phyloP scores from a whole-genome alignment of 2,329 filamentous ascomycete genomes.

The Neobulgaria alba region DNA sequence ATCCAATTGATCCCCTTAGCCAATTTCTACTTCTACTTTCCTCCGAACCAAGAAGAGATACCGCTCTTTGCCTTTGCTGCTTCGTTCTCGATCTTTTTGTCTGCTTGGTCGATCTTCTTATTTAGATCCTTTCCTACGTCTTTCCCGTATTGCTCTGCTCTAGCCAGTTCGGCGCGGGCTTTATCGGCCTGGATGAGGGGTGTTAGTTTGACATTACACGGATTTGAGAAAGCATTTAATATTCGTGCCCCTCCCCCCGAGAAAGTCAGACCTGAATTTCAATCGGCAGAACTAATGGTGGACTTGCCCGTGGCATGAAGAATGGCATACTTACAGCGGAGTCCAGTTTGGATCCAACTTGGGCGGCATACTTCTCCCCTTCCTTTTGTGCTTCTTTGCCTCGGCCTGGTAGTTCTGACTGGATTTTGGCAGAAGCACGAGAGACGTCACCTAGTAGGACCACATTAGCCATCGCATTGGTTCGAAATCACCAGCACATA shows the following conservation, averaged over 20 bases:
- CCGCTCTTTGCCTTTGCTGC: constrained; percentile 77
- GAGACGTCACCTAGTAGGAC: constrained; percentile 65
- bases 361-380: constrained; percentile 50
- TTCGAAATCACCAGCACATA: constrained; percentile 36
- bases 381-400: constrained; percentile 56
- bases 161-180: constrained; percentile 52
- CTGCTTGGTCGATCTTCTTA: constrained; percentile 73
- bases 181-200: constrained; percentile 42
- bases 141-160: constrained; percentile 54
- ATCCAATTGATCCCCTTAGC: not conserved
- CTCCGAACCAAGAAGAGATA: constrained; percentile 78
- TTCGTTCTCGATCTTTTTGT: constrained; percentile 71
- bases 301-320: not conserved
- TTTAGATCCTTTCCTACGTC: constrained; percentile 55
- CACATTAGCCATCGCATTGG: constrained; percentile 6
- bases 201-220: not conserved
- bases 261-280: too few species aligned
- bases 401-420: constrained; percentile 54
- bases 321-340: constrained; percentile 47
- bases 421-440: constrained; percentile 57
- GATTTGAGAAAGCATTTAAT: not conserved
- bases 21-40: constrained; percentile 34
- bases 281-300: not conserved
- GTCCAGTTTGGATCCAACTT: constrained; percentile 60
- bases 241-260: too few species aligned